Percentiles rank a stretch among this genome's conserved stretches.
phyloP scores from a whole-genome alignment of 768 basidiomycete genomes.

The Mycena pura region DNA sequence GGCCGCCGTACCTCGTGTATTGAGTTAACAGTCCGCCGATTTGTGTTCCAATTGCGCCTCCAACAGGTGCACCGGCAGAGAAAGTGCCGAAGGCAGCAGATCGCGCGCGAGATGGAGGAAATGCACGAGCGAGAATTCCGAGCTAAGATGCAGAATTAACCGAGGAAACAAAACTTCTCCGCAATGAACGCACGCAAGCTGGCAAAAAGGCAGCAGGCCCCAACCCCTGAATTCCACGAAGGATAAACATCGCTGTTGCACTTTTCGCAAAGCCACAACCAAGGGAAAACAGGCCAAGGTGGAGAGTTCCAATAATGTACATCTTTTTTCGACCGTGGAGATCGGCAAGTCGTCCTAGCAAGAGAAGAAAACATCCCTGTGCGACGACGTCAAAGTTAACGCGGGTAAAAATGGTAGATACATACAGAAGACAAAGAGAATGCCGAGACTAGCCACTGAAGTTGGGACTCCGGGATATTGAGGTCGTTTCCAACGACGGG shows the following conservation, averaged over 20 bases:
- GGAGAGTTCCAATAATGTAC: slow-evolving; percentile 57
- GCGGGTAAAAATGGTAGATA: not conserved
- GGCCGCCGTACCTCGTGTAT: slow-evolving; percentile 27
- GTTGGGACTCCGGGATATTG: slow-evolving; percentile 44
- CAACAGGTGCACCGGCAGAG: slow-evolving; percentile 75
- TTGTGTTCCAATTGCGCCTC: slow-evolving; percentile 60
- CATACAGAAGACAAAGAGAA: slow-evolving; percentile 58
- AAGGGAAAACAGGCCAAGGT: slow-evolving; percentile 52
- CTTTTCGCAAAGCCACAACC: slow-evolving; percentile 57
- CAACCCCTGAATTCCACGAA: slow-evolving; percentile 68
- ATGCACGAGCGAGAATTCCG: slow-evolving; percentile 72
- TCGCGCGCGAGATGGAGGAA: slow-evolving; percentile 58
- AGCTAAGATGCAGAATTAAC: slow-evolving; percentile 39
- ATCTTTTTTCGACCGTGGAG: slow-evolving; percentile 63
- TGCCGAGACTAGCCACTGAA: slow-evolving; percentile 60
- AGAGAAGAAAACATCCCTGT: slow-evolving; percentile 67
- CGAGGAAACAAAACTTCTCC: not conserved
- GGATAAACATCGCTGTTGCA: slow-evolving; percentile 57
- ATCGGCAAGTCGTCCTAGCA: slow-evolving; percentile 69
- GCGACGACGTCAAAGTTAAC: not conserved
- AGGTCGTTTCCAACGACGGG: slow-evolving; percentile 43
- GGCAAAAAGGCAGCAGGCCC: slow-evolving; percentile 67
- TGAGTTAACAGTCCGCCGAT: slow-evolving; percentile 68
- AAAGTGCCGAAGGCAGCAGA: slow-evolving; percentile 74
- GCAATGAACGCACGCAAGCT: slow-evolving; percentile 51